Evolutionary conservation across 768 basidiomycete species (phyloP), one percentile per base, ranked within the genome.

Genomic region (Sarcodon sp.): DNA sequence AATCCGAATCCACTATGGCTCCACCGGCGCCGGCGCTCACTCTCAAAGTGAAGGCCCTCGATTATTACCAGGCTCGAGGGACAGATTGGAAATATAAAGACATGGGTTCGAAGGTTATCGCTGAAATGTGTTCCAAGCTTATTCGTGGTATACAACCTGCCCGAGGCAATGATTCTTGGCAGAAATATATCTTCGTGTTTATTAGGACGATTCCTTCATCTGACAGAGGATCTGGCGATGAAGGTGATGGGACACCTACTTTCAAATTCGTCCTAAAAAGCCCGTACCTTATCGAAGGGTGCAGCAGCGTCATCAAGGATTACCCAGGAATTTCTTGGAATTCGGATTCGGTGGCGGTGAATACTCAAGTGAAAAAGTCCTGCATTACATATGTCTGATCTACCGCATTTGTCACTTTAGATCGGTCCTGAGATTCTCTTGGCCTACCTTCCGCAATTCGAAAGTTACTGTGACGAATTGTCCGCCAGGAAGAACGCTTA

Each of bases 271-370:
- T 78, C 43, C 59, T 82, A 60, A 79, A 79, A 64, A 80, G 77
- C 54, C 67, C 65, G 27, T 75, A 75, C 53, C 69, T 82, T 48
- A 59, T 75, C 18, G 71, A 75, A 53, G 74, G 73, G 1, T 77
- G 76, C 54, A 71, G 75, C 52, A 74, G 76, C 36, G 73, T 80
- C 15, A 73, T 82, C 50, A 65, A 71, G 47, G 65, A 69, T 4
- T 76, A 75, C 69, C 75, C 73, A 27, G 79, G 78, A 12, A 63
- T 79, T 21, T 79, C 79, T 7, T 82, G 80, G 79, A 72, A 75
- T 33, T 58, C 72, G 4, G 72, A 76, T 31, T 76, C 77, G 6
- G 65, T 80, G 8, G 72, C 76, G 61, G 78, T 77, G 55, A 5
- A 45, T 50, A 6, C 39, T 32, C 31, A 6, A 13, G 27, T 8